phyloP scores from a whole-genome alignment of 1,284 basidiomycete species.

The Trametes polyzona region DNA sequence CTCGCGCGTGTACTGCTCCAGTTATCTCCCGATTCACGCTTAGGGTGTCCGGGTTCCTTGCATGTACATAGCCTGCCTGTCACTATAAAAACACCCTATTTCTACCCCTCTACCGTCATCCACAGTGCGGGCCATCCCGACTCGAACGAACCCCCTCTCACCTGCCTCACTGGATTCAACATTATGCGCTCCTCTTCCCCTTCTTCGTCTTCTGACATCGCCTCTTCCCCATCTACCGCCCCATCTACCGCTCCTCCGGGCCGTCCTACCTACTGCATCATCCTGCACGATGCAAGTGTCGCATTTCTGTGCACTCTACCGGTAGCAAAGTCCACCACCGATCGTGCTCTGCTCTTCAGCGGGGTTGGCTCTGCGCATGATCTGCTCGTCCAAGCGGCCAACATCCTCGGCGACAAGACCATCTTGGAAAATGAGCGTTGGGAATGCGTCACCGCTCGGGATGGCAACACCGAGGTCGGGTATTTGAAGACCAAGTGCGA shows the following conservation, averaged over 20 bases:
- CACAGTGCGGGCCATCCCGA: neutral
- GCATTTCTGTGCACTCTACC: constrained; percentile 27
- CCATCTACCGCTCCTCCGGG: constrained; percentile 31
- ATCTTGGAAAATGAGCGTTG: constrained; percentile 23
- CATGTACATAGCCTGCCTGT: constrained; percentile 22
- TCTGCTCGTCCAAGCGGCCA: constrained; percentile 24
- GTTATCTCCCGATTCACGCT: neutral
- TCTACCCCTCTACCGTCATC: neutral
- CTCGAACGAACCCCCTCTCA: neutral
- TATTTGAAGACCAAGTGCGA: constrained; percentile 25
- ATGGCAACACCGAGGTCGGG: constrained; percentile 15
- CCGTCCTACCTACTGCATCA: constrained; percentile 21
- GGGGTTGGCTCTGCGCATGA: constrained; percentile 21
- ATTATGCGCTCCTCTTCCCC: constrained; percentile 25
- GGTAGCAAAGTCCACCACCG: constrained; percentile 21
- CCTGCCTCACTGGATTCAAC: neutral
- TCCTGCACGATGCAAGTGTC: constrained; percentile 22
- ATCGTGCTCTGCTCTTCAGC: constrained; percentile 29
- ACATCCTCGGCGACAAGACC: constrained; percentile 25
- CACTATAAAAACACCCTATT: constrained; percentile 23
- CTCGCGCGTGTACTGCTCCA: neutral
- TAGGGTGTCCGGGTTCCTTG: constrained; percentile 27
- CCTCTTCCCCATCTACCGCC: constrained; percentile 19
- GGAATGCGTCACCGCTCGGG: constrained; percentile 22
- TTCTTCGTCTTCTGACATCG: constrained; percentile 20